phyloP scores from a whole-genome alignment of 805 yeast genomes.

The Hermanozyma aechmeae region DNA sequence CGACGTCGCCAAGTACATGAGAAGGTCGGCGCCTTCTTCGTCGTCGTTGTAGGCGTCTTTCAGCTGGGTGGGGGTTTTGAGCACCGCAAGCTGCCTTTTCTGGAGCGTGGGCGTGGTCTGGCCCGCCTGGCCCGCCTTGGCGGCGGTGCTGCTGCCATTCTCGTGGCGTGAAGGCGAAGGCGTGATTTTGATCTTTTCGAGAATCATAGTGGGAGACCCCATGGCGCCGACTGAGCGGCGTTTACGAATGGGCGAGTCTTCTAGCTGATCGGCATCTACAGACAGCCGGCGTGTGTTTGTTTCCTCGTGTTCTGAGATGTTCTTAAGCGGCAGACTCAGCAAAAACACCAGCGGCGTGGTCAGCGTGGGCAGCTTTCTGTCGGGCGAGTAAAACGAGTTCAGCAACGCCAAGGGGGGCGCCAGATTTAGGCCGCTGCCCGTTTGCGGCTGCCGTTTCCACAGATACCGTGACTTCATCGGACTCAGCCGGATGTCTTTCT shows the following conservation, averaged over 20 bases:
- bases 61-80: constrained; percentile 31
- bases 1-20: constrained; percentile 75
- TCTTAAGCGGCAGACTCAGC: constrained; percentile 25
- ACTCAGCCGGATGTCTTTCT: constrained; percentile 13
- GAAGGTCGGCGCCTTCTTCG: constrained; percentile 78
- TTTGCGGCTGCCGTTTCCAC: constrained; percentile 16
- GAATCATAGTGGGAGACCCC: too few relatives aligned
- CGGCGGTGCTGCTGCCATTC: constrained; percentile 7
- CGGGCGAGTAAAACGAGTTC: constrained; percentile 29
- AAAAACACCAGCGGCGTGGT: constrained; percentile 25
- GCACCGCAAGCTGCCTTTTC: constrained; percentile 14
- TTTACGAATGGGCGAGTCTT: constrained; percentile 29
- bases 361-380: constrained; percentile 31
- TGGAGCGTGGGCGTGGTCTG: constrained; percentile 22
- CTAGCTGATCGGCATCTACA: constrained; percentile 5
- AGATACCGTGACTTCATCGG: constrained; percentile 23
- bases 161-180: constrained; percentile 23
- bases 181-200: constrained; percentile 15
- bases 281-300: neutral
- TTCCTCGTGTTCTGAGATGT: constrained; percentile 6
- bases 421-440: too few relatives aligned
- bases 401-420: constrained; percentile 14
- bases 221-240: constrained; percentile 11
- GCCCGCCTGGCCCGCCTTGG: constrained; percentile 4
- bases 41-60: constrained; percentile 23